Evolutionary conservation across 2,329 filamentous ascomycete genomes (phyloP).

Genomic region (Sarocladium strictum): DNA sequence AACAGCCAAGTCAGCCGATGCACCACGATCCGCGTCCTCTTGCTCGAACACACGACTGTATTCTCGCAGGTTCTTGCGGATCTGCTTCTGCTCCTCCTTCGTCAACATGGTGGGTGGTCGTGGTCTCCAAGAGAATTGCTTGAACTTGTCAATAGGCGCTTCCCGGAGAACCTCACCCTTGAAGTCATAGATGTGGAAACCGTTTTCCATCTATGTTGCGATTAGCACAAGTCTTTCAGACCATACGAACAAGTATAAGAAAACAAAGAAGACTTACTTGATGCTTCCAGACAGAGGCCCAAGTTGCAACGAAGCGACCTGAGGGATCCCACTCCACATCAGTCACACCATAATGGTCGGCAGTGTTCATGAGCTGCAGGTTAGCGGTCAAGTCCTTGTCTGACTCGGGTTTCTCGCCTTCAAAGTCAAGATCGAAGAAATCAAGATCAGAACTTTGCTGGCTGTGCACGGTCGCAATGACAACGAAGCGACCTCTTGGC

Average conservation of each 20-base stretch:
- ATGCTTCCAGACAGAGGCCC: constrained; percentile 94
- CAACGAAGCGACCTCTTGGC: constrained; percentile 88
- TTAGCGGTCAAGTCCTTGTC: constrained; percentile 95
- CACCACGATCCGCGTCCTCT: constrained; percentile 88
- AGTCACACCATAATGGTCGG: constrained; percentile 95
- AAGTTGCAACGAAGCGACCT: constrained; percentile 87
- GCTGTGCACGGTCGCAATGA: constrained; percentile 88
- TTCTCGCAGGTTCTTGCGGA: constrained; percentile 97
- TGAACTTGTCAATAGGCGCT: constrained; percentile 92
- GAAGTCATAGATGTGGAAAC: constrained; percentile 98
- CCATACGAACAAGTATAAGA: constrained; percentile 11
- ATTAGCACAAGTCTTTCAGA: background rate
- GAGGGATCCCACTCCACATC: constrained; percentile 98
- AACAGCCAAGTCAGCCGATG: constrained; percentile 88
- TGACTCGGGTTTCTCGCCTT: constrained; percentile 88
- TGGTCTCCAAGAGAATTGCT: constrained; percentile 93
- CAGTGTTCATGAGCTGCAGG: constrained; percentile 87
- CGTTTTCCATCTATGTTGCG: constrained; percentile 82
- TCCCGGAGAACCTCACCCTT: constrained; percentile 83
- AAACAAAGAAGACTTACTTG: constrained; percentile 54
- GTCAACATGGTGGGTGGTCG: constrained; percentile 83
- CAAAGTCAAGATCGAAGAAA: constrained; percentile 96
- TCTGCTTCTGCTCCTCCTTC: constrained; percentile 95
- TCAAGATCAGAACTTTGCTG: constrained; percentile 93
- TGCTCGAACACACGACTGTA: constrained; percentile 94